Base-by-base conservation (phyloP, 2,329 filamentous ascomycete species). In the Drechslerella coelobrocha region DNA sequence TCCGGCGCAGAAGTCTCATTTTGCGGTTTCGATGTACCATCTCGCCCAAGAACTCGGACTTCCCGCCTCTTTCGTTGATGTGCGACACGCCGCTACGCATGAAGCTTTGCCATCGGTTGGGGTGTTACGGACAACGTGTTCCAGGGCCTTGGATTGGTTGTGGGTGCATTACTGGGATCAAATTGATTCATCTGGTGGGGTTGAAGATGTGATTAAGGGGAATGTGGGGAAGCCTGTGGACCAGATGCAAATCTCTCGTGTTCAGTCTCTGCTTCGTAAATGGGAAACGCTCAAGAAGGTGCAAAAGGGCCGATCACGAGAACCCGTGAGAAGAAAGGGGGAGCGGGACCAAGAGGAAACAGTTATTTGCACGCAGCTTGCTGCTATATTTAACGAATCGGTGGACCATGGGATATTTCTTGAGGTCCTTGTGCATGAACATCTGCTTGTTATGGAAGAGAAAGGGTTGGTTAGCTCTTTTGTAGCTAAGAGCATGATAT, bases 1-100 rank as follows among this genome's bases (percentile, higher is more conserved):
- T 78, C 75, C 88, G 88, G 78, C 84, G 87, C 79, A 87, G 85
- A 77, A 84, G 81, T 77, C 84, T 81, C 78, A 90, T 86, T 81
- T 84, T 84, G 81, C 88, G 84, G 79, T 75, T 1, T 72, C 75
- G 7, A 91, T 92, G 89, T 89, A 89, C 78, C 83, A 84, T 43
- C 82, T 89, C 23, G 89, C 88, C 68, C 87, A 85, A 78, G 85
- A 83, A 39, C 85, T 91, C 63, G 86, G 85, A 0, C 80, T 92
- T 63, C 89, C 89, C 0, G 86, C 88, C 0, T 88, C 89, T 0
- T 95, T 96, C 78, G 91, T 97, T 59, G 92, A 96, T 81, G 82
- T 95, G 66, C 86, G 92, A 48, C 92, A 97, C 78, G 90, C 95
- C 80, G 90, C 90, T 45, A 95, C 92, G 41, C 92, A 97, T 78